Evolutionary conservation across 2,329 filamentous ascomycete species (phyloP).

Genomic region (Alternaria brassicicola): DNA sequence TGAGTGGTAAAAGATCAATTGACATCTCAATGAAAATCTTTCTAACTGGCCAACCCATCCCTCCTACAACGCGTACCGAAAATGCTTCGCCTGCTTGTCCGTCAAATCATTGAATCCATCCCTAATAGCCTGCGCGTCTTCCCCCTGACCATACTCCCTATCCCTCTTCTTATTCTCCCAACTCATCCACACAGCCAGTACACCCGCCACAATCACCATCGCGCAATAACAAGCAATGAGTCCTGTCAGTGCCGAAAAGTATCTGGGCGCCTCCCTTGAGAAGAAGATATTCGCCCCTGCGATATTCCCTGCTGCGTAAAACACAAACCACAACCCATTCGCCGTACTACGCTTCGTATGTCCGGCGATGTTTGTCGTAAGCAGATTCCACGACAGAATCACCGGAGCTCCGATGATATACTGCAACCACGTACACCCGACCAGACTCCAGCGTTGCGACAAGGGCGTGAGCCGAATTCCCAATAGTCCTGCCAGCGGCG

Average conservation of each 20-base stretch:
- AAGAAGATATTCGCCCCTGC: conserved; percentile 57
- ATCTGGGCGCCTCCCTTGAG: conserved; percentile 52
- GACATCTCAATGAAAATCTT: too few species aligned
- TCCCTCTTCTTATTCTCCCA: conserved; percentile 44
- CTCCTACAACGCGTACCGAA: conserved; percentile 42
- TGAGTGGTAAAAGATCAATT: not conserved
- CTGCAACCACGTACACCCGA: conserved; percentile 61
- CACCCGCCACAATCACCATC: conserved; percentile 45
- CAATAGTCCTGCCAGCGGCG: conserved; percentile 57
- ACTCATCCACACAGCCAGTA: conserved; percentile 39
- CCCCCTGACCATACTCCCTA: conserved; percentile 32
- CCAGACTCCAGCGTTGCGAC: conserved; percentile 55
- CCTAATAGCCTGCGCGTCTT: conserved; percentile 37
- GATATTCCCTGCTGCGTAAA: conserved; percentile 58
- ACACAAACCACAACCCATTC: conserved; percentile 58
- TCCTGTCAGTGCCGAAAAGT: conserved; percentile 53
- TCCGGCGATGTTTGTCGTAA: conserved; percentile 53
- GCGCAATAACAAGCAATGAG: conserved; percentile 54
- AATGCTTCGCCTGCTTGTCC: conserved; percentile 42
- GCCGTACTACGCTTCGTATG: conserved; percentile 60
- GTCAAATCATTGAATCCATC: conserved; percentile 47
- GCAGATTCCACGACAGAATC: conserved; percentile 59
- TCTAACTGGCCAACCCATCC: not conserved
- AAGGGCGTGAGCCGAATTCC: conserved; percentile 58
- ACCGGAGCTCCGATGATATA: conserved; percentile 58